phyloP scores from a whole-genome alignment of 495 filamentous ascomycete species.

The Lasiosphaeris hirsuta region DNA sequence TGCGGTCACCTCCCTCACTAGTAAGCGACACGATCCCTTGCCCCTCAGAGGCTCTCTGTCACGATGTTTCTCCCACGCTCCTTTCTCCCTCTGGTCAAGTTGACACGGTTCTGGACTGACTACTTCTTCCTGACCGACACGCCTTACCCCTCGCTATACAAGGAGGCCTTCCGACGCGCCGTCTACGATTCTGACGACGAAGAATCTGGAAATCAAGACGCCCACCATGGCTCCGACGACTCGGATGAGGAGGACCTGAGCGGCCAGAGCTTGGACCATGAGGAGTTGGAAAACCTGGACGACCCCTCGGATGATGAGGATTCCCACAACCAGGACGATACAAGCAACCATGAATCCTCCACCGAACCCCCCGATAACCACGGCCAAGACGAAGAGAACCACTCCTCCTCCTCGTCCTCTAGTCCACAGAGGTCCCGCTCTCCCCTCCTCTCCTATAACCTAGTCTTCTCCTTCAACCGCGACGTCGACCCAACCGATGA shows the following conservation, averaged over 20 bases:
- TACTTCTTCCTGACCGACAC: slow-evolving; percentile 5
- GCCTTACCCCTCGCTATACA: not conserved
- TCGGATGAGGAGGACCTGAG: not conserved
- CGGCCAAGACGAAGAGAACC: not conserved
- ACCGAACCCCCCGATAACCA: not conserved
- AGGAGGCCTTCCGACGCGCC: not conserved
- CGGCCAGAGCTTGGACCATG: not conserved
- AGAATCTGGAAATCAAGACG: too few species aligned
- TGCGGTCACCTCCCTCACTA: too few species aligned
- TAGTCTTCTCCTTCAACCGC: not conserved
- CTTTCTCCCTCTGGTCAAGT: slow-evolving; percentile 4
- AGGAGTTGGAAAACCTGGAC: not conserved
- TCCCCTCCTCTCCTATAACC: not conserved
- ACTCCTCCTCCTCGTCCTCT: not conserved
- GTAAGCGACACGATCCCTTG: too few species aligned
- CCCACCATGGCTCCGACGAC: too few species aligned
- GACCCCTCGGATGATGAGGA: not conserved
- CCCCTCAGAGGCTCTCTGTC: too few species aligned
- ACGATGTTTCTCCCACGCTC: not conserved
- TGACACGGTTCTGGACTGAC: not conserved
- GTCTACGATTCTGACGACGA: not conserved
- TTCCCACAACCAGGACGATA: not conserved
- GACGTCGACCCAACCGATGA: not conserved
- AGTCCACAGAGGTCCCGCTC: not conserved
- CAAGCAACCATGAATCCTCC: not conserved